Conservation (phyloP, 176 grass and related monocot genomes). For the Thalia dealbata region DNA sequence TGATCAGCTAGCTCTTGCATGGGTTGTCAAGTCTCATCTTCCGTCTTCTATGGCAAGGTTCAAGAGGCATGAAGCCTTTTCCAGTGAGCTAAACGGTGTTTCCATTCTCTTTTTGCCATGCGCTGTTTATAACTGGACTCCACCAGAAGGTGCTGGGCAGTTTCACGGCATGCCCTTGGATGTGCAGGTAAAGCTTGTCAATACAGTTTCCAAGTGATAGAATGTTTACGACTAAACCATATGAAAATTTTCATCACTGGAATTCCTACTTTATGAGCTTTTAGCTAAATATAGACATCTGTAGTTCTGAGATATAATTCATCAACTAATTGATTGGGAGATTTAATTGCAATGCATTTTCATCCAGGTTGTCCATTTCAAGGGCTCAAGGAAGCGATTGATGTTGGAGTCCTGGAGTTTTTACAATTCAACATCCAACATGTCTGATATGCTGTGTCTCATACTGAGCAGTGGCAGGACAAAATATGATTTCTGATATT, state of each 20-base stretch:
- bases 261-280: neutral
- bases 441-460: conserved; percentile 72
- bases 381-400: conserved; percentile 86
- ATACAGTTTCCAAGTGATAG: too few species aligned
- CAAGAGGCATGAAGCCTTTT: conserved; percentile 60
- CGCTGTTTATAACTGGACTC: conserved; percentile 85
- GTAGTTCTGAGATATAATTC: too few species aligned
- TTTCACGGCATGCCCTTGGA: conserved; percentile 97
- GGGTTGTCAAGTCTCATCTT: conserved; percentile 76
- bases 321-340: neutral
- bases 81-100: conserved; percentile 53
- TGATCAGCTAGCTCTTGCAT: conserved; percentile 74
- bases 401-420: conserved; percentile 87
- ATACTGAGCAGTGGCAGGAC: conserved; percentile 75
- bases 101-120: conserved; percentile 82
- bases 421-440: conserved; percentile 55
- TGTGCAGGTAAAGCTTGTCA: conserved; percentile 52
- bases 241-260: neutral
- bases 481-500: conserved; percentile 78
- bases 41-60: conserved; percentile 45
- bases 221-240: neutral
- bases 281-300: too few species aligned
- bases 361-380: conserved; percentile 80
- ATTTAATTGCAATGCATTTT: neutral
- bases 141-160: conserved; percentile 81